Evolutionary conservation across 345 rosid species (phyloP), one percentile per base, ranked within the genome.

Genomic region (Aethionema arabicum): DNA sequence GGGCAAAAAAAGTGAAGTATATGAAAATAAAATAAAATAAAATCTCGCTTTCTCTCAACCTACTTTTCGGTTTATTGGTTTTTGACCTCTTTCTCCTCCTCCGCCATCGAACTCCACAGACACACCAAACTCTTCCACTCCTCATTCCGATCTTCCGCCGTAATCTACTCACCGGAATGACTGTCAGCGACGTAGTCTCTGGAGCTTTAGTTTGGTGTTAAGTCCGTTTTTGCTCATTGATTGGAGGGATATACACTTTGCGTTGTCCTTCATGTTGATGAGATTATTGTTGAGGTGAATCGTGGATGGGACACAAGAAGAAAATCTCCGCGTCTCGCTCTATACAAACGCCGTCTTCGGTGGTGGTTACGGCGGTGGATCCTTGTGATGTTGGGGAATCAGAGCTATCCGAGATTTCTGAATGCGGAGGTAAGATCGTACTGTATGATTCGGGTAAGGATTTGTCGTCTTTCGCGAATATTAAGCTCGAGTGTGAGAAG

Each of bases 401-500:
- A 11, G 63, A 54, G 67, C n/a, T 69, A 55, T 30, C 75, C 52
- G 75, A 48, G 51, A 21, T 59, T 32, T 61, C 67, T 40, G 5
- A 32, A 15, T 47, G 14, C 40, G 9, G 75, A 32, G 0, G 66
- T 10, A 74, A 61, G 57, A 80, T 63, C 55, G 82, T 75, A 41
- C 66, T 70, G 30, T 36, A 66, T 16, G 48, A 66, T 43, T 59
- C 53, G 12, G 69, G 74, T 13, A 64, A 69, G 32, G 27, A 21
- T 21, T 21, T 21, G 27, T 21, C 27, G 27, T 21, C 27, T 21
- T 21, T 21, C 27, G 27, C 27, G 27, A 21, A 21, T 1, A 68
- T 87, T 72, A 93, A 86, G 82, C 68, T 46, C 0, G 97, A 93
- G 65, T 90, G 92, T 72, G 96, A 90, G 74, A 85, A 90, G 46